phyloP scores from a whole-genome alignment of 2,329 filamentous ascomycete genomes.

The Calonectria multiphialidica region DNA sequence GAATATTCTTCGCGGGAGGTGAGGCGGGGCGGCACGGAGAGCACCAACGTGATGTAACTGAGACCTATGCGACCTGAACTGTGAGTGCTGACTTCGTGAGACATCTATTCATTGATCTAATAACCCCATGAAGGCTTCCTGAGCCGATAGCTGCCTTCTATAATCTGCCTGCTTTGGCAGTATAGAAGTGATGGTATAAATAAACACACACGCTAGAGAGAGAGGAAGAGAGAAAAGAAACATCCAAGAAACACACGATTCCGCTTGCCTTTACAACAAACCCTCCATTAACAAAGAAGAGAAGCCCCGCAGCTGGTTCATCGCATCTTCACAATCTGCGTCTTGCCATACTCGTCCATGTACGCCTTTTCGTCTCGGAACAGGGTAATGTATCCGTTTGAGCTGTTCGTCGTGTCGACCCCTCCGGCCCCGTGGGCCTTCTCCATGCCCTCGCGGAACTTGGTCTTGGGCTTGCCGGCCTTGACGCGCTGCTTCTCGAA shows the following conservation, averaged over 20 bases:
- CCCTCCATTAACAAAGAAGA: background rate
- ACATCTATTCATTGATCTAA: background rate
- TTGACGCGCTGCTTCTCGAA: constrained; percentile 70
- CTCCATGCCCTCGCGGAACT: constrained; percentile 66
- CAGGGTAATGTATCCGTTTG: constrained; percentile 21
- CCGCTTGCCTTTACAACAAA: no score
- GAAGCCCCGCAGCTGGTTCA: background rate
- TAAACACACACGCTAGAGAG: background rate
- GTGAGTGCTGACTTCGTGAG: background rate
- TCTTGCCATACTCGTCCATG: constrained; percentile 38
- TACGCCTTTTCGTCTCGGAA: constrained; percentile 17
- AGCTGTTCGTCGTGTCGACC: constrained; percentile 37
- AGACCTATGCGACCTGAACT: background rate
- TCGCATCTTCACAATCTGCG: constrained; percentile 18
- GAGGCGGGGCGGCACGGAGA: no score
- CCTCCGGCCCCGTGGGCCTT: constrained; percentile 41
- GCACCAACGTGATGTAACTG: background rate
- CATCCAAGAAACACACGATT: background rate
- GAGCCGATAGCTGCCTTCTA: background rate
- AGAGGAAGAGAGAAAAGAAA: background rate
- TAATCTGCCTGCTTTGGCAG: background rate
- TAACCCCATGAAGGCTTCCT: background rate
- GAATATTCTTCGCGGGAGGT: no score
- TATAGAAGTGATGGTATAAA: background rate
- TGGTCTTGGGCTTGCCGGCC: constrained; percentile 63